Evolutionary conservation across 1,139 yeast species (phyloP), one percentile per base, ranked within the genome.

Genomic region (Nakaseomyces kungkrabaensis): DNA sequence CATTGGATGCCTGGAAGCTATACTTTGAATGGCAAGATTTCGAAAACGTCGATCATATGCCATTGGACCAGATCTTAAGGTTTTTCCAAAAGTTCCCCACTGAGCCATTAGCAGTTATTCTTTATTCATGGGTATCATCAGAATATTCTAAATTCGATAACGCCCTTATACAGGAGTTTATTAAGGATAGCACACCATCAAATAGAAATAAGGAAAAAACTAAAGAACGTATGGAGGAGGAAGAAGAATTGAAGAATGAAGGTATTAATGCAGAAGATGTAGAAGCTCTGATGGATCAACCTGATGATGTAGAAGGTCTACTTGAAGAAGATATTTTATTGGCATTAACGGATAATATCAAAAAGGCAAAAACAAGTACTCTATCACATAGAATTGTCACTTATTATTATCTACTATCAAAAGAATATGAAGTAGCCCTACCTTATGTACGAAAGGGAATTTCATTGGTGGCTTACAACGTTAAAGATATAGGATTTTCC

Each of bases 11-110:
- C 1, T 92, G 96, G 95, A 73, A 76, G 47, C 63, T 84, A 11
- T 80, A 79, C 58, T 78, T 89, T 57, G 96, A 92, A 59, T 85
- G 92, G 84, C 57, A 69, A 36, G 96, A 92, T 63, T 75, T 74
- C 7, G 65, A 63, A 3, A 68, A 72, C 8, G 64, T 88, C 11
- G 62, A 68, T 27, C 75, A 76, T 2, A 63, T 86, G 48, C 82
- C 82, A 47, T 62, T 73, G 31, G 72, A 69, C 3, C 61, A 72
- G 7, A 58, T 88, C 1, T 57, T 71, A 4, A 72, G 70, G 37
- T 87, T 77, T 60, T 68, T 85, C 42, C 70, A 72, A 38, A 64
- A 71, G 31, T 88, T 86, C 65, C 82, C 81, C 4, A 69, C 68
- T 25, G 79, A 78, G 49, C 87, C 87, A 0, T 66, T 88, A 43